These are phyloP conservation scores for Mesotaenium endlicherianum DNA, from an alignment of 139 green algal genomes.

Conservation along the genomic window DNA sequence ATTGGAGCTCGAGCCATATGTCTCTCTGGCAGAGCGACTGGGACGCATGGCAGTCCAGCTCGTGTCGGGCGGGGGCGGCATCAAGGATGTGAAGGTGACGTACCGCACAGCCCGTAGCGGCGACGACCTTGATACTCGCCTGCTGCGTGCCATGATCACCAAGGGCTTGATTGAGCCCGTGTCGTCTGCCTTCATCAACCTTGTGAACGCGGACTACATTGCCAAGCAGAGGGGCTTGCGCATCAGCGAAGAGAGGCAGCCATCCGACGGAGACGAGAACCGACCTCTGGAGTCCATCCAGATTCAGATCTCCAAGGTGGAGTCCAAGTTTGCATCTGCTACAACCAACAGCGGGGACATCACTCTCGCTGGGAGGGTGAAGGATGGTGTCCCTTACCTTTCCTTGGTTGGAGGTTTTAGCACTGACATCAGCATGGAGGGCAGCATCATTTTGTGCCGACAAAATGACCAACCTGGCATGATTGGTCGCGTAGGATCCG, in stretches of 20 bases:
- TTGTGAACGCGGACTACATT: slow-evolving; percentile 95
- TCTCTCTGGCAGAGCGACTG: slow-evolving; percentile 71
- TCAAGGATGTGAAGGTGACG: slow-evolving; percentile 78
- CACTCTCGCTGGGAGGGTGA: slow-evolving; percentile 37
- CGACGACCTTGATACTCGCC: slow-evolving; percentile 87
- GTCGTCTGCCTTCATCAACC: slow-evolving; percentile 69
- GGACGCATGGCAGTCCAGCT: slow-evolving; percentile 53
- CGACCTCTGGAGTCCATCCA: slow-evolving; percentile 36
- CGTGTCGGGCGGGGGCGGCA: slow-evolving; percentile 57
- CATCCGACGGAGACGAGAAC: slow-evolving; percentile 50
- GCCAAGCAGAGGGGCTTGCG: slow-evolving; percentile 81
- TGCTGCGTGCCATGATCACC: slow-evolving; percentile 78
- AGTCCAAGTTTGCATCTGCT: slow-evolving; percentile 44
- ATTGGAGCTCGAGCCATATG: slow-evolving; percentile 85
- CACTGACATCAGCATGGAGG: slow-evolving; percentile 77
- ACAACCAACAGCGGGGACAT: slow-evolving; percentile 9
- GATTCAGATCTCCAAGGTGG: slow-evolving; percentile 20
- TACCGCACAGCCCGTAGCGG: slow-evolving; percentile 70
- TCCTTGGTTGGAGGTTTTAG: slow-evolving; percentile 83
- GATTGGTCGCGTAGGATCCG: slow-evolving; percentile 74
- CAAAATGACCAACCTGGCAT: slow-evolving; percentile 91
- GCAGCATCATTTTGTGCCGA: slow-evolving; percentile 71
- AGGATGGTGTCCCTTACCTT: slow-evolving; percentile 70
- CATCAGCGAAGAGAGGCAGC: slow-evolving; percentile 69
- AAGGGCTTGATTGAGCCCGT: slow-evolving; percentile 57